These are phyloP conservation scores for Phytophthora brassicae DNA, from an alignment of 352 stramenopile species.

Conservation along the genomic window DNA sequence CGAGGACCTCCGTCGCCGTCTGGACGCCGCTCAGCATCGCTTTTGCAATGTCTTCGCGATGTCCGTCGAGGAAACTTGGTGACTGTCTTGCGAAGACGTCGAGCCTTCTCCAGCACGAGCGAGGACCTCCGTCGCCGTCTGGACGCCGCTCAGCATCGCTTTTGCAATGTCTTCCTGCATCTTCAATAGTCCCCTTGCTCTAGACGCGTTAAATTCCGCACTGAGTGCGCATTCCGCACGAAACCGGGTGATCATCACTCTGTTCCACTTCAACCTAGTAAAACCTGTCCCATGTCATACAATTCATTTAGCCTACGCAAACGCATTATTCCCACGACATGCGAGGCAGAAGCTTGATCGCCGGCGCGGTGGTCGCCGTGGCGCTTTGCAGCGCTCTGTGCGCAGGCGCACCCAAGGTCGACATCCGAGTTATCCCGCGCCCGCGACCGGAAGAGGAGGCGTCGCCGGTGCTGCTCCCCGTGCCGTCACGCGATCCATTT, in stretches of 20 bases:
- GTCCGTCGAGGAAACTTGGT: conserved; percentile 2
- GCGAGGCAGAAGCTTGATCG: conserved; percentile 23
- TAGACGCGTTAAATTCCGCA: conserved; percentile 17
- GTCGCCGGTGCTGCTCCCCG: conserved; percentile 22
- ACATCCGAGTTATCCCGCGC: conserved; percentile 61
- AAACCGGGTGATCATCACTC: conserved; percentile 32
- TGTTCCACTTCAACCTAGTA: conserved; percentile 12
- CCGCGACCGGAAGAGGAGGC: conserved; percentile 17
- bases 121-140: conserved; percentile 25
- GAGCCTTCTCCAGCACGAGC: neutral
- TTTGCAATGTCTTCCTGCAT: conserved; percentile 17
- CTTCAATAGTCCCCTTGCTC: conserved; percentile 2
- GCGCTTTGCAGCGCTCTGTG: conserved; percentile 32
- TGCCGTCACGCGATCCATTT: conserved; percentile 55
- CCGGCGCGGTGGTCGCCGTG: conserved; percentile 14
- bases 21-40: conserved; percentile 26
- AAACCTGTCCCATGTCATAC: conserved; percentile 5
- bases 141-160: conserved; percentile 23
- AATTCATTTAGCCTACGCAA: neutral
- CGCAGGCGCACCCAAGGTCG: conserved; percentile 47
- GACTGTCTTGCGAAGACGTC: neutral
- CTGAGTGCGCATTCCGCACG: conserved; percentile 8
- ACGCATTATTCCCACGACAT: conserved; percentile 22
- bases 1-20: conserved; percentile 22
- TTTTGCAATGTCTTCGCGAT: conserved; percentile 12